Evolutionary conservation across 306 rosid species (phyloP), one percentile per base, ranked within the genome.

Genomic region (Canavalia gladiata): DNA sequence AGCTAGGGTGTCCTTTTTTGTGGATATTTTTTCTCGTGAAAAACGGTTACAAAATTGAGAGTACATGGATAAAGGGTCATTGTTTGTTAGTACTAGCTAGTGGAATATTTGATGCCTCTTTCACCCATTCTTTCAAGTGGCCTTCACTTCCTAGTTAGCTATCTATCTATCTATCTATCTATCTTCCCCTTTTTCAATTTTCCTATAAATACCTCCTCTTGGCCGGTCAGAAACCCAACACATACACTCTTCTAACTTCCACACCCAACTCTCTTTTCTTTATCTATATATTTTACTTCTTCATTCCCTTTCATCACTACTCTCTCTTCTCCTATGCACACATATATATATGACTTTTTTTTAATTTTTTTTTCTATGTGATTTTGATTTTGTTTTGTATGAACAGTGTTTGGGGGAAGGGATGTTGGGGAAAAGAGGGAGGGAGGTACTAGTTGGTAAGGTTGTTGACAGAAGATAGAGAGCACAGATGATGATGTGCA

Each of bases 381-480:
- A 4, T 46, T 54, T 56, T 50, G 8, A 43, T 51, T 75, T 28
- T 50, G n/a, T 51, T 52, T 41, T 28, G 29, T 0, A 46, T 37
- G 50, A 58, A 76, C 60, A 49, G 42, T 33, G 7, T 11, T 52
- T 33, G 30, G 28, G 28, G 6, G 64, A 33, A 58, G 56, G 45
- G 11, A 34, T 54, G 18, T 51, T 43, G 54, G 66, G 72, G 49
- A 55, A 58, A 52, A 41, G 50, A 70, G 74, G 12, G 70, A 76
- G 52, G 73, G 43, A 78, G 78, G 75, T 41, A 49, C 25, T 54
- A 65, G 68, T 54, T 72, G 77, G n/a, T 74, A 85, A 57, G 83
- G 91, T 50, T 83, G 97, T 91, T 95, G 99, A 95, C 97, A 93
- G 99, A 95, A 95, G 99, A 95, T 95, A 95, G 99, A 95, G 99